phyloP scores from a whole-genome alignment of 441 rosid genomes.

The Adansonia rubrostipa region DNA sequence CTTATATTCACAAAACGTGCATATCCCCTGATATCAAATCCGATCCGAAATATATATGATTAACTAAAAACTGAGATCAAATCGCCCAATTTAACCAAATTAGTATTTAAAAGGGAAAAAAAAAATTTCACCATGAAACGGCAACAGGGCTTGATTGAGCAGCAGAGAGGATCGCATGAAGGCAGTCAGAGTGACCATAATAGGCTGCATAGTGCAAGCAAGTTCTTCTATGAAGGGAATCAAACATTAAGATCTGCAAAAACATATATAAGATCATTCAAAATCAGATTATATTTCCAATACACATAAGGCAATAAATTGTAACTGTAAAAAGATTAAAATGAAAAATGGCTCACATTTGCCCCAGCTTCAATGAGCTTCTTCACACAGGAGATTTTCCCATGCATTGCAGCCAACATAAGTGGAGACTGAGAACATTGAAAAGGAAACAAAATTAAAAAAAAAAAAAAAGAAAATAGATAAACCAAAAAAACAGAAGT shows the following conservation, averaged over 20 bases:
- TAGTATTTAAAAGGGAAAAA: not conserved
- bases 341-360: slow-evolving; percentile 55
- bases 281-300: slow-evolving; percentile 8
- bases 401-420: slow-evolving; percentile 96
- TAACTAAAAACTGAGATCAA: not conserved
- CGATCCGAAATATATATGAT: slow-evolving; percentile 20
- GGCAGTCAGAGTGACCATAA: slow-evolving; percentile 69
- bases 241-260: slow-evolving; percentile 70
- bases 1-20: slow-evolving; percentile 73
- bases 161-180: slow-evolving; percentile 61
- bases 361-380: slow-evolving; percentile 92
- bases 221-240: slow-evolving; percentile 70
- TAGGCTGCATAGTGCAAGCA: slow-evolving; percentile 84
- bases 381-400: slow-evolving; percentile 74
- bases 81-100: not conserved
- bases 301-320: slow-evolving; percentile 14
- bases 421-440: slow-evolving; percentile 75
- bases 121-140: slow-evolving; percentile 52
- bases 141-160: slow-evolving; percentile 72
- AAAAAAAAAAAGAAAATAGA: not conserved
- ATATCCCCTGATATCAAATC: slow-evolving; percentile 60
- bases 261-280: slow-evolving; percentile 16
- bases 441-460: slow-evolving; percentile 5
- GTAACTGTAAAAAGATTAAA: not conserved
- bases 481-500: not conserved